A percentile compares a stretch with the other conserved stretches of the same genome.
These are phyloP conservation scores for Martiniozyma asiatica DNA, from an alignment of 1,139 yeast genomes.

Conservation along the genomic window DNA sequence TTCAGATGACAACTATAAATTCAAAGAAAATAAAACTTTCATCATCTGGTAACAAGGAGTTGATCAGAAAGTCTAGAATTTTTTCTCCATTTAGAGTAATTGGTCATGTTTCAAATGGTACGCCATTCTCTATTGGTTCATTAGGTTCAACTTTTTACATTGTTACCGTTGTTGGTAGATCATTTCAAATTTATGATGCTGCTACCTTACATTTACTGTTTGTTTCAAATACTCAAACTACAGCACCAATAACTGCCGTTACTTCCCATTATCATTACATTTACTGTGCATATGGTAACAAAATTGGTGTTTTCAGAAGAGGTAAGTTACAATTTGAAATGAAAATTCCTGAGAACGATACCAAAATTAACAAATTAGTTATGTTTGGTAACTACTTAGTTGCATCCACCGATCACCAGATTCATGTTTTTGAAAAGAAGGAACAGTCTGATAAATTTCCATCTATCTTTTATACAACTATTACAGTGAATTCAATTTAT, in stretches of 20 bases:
- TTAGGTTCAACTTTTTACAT: constrained; percentile 81
- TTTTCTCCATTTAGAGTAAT: constrained; percentile 40
- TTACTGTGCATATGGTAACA: constrained; percentile 62
- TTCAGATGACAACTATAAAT: too few relatives aligned
- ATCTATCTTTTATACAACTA: constrained; percentile 54
- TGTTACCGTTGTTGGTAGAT: constrained; percentile 80
- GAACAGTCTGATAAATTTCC: constrained; percentile 31
- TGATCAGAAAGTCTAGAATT: constrained; percentile 27
- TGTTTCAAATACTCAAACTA: constrained; percentile 73
- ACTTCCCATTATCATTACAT: constrained; percentile 79
- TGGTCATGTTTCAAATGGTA: constrained; percentile 65
- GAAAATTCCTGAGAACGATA: constrained; percentile 25
- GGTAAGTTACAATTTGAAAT: constrained; percentile 60
- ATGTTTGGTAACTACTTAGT: constrained; percentile 76
- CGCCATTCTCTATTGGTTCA: constrained; percentile 81
- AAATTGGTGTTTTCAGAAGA: constrained; percentile 70
- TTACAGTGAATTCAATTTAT: constrained; percentile 45
- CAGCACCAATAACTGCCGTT: constrained; percentile 55
- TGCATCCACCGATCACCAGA: constrained; percentile 40
- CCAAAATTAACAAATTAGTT: constrained; percentile 36
- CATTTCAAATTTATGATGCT: constrained; percentile 91
- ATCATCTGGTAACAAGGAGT: background rate
- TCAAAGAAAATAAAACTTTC: constrained; percentile 15
- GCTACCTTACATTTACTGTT: constrained; percentile 75
- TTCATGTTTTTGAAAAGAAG: constrained; percentile 55